phyloP scores from a whole-genome alignment of 371 early-diverging fungal species.

The Mucor saturninus region DNA sequence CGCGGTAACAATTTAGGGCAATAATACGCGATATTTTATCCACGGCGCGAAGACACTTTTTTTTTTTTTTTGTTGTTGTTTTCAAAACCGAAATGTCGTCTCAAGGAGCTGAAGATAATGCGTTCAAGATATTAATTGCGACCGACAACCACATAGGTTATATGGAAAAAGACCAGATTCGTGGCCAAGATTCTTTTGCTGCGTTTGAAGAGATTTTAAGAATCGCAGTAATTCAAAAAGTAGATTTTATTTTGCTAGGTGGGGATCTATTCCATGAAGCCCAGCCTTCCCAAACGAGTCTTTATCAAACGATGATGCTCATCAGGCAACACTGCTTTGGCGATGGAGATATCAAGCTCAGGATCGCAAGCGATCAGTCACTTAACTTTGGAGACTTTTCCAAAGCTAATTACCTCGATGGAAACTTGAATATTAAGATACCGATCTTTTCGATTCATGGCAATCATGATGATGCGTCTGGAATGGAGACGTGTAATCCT shows the following conservation, averaged over 20 bases:
- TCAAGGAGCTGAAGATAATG: conserved; percentile 9
- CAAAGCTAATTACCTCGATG: conserved; percentile 87
- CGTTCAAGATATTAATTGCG: conserved; percentile 72
- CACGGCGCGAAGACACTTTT: too few species aligned
- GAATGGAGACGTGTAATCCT: conserved; percentile 82
- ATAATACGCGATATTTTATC: too few species aligned
- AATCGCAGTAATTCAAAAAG: conserved; percentile 75
- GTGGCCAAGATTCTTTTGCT: conserved; percentile 90
- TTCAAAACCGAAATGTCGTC: too few species aligned
- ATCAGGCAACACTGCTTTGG: conserved; percentile 89
- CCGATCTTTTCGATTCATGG: conserved; percentile 99
- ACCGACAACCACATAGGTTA: conserved; percentile 99
- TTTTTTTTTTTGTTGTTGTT: too few species aligned
- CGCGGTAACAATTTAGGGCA: too few species aligned
- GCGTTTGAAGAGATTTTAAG: conserved; percentile 96
- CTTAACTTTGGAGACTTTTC: conserved; percentile 73
- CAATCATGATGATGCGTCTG: conserved; percentile 99
- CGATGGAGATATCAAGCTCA: conserved; percentile 71
- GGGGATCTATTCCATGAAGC: conserved; percentile 99
- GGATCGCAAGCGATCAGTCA: conserved; percentile 77
- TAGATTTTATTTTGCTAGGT: conserved; percentile 95
- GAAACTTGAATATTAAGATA: conserved; percentile 85
- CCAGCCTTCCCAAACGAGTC: conserved; percentile 87
- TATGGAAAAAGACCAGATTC: conserved; percentile 92
- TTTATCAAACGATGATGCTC: conserved; percentile 79